A percentile compares a stretch with the other conserved stretches of the same genome.
These are phyloP conservation scores for Sphagnum fallax DNA, from an alignment of 228 moss, liverwort and hornwort species.

Conservation along the genomic window DNA sequence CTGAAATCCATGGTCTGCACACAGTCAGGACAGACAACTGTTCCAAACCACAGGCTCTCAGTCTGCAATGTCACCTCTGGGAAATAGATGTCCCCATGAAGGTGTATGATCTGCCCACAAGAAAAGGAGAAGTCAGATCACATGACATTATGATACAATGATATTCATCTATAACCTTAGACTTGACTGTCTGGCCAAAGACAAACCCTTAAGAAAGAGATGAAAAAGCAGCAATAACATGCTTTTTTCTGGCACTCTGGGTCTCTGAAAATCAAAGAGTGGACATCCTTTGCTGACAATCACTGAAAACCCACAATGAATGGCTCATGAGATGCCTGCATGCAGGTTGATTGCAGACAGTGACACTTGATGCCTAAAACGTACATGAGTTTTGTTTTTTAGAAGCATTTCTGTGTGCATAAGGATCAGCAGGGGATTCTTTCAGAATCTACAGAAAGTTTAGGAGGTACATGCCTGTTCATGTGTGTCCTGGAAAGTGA, in stretches of 20 bases:
- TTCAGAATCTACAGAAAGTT: no score
- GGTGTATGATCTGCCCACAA: constrained; percentile 41
- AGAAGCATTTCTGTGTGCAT: no score
- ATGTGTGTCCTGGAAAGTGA: constrained; percentile 29
- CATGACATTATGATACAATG: not conserved
- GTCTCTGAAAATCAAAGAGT: not conserved
- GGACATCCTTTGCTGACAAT: no score
- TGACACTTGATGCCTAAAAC: no score
- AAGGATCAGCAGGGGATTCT: no score
- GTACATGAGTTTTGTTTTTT: no score
- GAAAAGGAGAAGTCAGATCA: not conserved
- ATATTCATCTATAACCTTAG: not conserved
- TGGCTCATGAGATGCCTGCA: no score
- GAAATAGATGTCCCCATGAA: constrained; percentile 49
- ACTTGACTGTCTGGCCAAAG: not conserved
- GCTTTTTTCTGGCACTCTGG: not conserved
- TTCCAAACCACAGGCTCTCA: constrained; percentile 57
- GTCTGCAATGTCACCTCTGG: constrained; percentile 54
- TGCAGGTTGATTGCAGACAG: no score
- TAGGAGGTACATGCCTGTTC: constrained; percentile 15
- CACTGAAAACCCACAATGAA: no score
- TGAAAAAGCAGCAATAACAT: not conserved
- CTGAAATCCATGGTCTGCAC: constrained; percentile 59
- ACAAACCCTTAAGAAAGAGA: not conserved
- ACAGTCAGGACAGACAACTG: constrained; percentile 32